These are phyloP conservation scores for Botrytis sinoallii DNA, from an alignment of 2,329 filamentous ascomycete genomes.

Conservation along the genomic window DNA sequence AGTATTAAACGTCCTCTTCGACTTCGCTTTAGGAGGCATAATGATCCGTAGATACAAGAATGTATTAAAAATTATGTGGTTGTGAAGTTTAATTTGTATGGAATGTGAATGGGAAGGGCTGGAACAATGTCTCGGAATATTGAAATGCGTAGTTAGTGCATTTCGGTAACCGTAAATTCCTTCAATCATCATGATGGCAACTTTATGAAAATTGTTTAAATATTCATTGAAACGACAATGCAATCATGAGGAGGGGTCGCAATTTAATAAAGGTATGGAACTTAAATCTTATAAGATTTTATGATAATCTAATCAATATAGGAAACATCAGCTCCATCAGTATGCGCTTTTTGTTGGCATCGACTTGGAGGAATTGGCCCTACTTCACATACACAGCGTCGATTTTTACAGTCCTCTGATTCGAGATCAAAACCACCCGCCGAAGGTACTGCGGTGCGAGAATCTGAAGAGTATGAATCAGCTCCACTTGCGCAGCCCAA, in stretches of 20 bases:
- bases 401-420: slow-evolving; percentile 37
- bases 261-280: slow-evolving; percentile 32
- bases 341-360: slow-evolving; percentile 39
- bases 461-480: slow-evolving; percentile 21
- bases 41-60: slow-evolving; percentile 11
- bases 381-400: slow-evolving; percentile 35
- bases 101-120: not conserved
- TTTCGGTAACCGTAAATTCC: slow-evolving; percentile 25
- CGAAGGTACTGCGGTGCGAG: slow-evolving; percentile 24
- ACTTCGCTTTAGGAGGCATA: slow-evolving; percentile 37
- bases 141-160: not conserved
- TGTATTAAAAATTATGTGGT: not conserved
- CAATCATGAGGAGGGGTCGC: slow-evolving; percentile 32
- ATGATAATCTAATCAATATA: slow-evolving; percentile 19
- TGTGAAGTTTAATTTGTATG: not conserved
- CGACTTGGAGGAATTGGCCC: slow-evolving; percentile 33
- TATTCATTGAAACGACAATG: slow-evolving; percentile 26
- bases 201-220: slow-evolving; percentile 10
- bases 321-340: slow-evolving; percentile 32
- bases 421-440: slow-evolving; percentile 29
- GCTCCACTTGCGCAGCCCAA: not conserved
- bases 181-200: slow-evolving; percentile 2
- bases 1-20: slow-evolving; percentile 33
- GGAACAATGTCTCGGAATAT: not conserved
- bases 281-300: no score